Evolutionary conservation across 23 red algal species (phyloP), one percentile per base, ranked within the genome.

Genomic region (Gracilaria vermiculophylla): DNA sequence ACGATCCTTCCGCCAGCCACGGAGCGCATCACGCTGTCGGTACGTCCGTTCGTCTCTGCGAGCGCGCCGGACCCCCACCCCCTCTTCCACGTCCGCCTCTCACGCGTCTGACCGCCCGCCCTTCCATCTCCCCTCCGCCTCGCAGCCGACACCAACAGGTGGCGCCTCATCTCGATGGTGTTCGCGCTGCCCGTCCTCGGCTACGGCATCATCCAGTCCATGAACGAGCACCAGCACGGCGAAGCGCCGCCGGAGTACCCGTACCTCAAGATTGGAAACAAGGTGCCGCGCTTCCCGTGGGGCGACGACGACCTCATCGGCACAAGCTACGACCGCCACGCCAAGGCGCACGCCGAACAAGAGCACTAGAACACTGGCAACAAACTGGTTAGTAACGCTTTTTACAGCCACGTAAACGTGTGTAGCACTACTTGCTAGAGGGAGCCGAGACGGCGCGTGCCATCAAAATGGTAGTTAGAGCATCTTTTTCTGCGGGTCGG

Each of bases 271-370:
- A 78, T 78, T 37, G 86, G 70, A 23, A 80, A 40, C 28, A 64
- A 87, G 83, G 64, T 66, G 27, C 83, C 83, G 2, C 64, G 83
- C 35, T 87, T 87, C 56, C 83, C 83, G 39, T 87, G 83, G 83
- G 83, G 83, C 8, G 83, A 87, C n/a, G 83, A 87, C 34, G 83
- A 87, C 23, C 83, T 87, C 64, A 87, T 87, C 83, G 83, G 83
- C 51, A 87, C 83, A 16, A 87, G 64, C 83, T 76, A 87, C 83
- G 83, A 87, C 33, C 64, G 67, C 20, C 83, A 87, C 52, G 83
- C 83, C 1, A 87, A 76, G 19, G 67, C 64, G 45, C 83, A 75
- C 56, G 83, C 11, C 28, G 32, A 56, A 15, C 23, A 77, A 14
- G 67, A 75, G 5, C 64, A 70, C 34, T 70, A 70, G 64, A 15